phyloP scores from a whole-genome alignment of 176 grass and related monocot species.

The Carex cristatella region DNA sequence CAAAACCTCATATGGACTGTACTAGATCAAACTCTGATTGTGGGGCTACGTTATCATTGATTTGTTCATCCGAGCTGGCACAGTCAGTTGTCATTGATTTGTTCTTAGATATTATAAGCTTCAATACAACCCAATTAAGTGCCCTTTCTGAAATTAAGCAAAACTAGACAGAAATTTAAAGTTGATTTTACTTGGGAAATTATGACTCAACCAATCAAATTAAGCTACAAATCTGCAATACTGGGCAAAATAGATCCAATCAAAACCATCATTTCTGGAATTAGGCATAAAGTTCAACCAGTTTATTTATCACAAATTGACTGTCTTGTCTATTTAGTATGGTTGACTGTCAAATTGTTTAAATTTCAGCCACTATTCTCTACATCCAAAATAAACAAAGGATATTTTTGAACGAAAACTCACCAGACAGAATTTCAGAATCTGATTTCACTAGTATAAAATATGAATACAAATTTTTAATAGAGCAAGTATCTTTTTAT shows the following conservation, averaged over 20 bases:
- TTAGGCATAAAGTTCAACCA: background rate
- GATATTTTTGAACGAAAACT: background rate
- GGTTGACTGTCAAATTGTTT: background rate
- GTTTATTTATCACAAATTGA: background rate
- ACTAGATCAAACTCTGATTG: conserved; percentile 26
- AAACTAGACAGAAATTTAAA: background rate
- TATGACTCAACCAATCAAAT: background rate
- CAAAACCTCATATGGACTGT: conserved; percentile 24
- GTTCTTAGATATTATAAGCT: too few species aligned
- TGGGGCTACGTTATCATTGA: conserved; percentile 23
- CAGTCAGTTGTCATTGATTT: conserved; percentile 24
- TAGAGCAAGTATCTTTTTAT: background rate
- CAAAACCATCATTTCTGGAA: background rate
- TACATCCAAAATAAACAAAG: background rate
- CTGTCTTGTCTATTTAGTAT: background rate
- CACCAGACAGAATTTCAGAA: background rate
- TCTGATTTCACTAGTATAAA: background rate
- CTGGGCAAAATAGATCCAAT: background rate
- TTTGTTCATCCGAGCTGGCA: conserved; percentile 33
- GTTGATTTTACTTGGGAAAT: background rate
- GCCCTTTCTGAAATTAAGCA: too few species aligned
- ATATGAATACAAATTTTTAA: background rate
- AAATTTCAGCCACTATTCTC: background rate
- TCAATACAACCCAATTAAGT: background rate
- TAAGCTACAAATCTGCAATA: background rate